Base-by-base conservation (phyloP, 352 stramenopile genomes). In the Globisporangium rhizosaccharum region DNA sequence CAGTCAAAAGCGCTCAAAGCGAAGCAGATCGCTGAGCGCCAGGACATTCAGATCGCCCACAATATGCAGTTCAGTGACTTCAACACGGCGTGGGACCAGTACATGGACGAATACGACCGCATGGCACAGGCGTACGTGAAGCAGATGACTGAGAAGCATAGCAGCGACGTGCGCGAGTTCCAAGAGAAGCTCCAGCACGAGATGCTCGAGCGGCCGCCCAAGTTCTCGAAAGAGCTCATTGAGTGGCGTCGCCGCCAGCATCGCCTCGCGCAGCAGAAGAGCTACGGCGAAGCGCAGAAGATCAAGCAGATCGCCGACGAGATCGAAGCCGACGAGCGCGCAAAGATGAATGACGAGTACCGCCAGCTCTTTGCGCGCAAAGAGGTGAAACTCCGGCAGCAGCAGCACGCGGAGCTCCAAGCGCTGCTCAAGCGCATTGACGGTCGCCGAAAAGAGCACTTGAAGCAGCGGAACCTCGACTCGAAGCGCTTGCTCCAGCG, bases 1-100 rank as follows among this genome's bases (percentile, higher is more conserved):
- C 90, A 97, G 72, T 88, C 91, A 11, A 97, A 97, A 63, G 91
- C 86, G 3, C 78, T 98, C 9, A 87, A 90, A 47, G 89, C 88
- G 23, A 82, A 89, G 50, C 91, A 98, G 62, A 87, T 97, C 33
- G 82, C 81, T 33, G 92, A 98, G 68, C 81, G 89, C 6, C 90
- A 97, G 68, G 88, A 97, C 65, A 91, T 98, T n/a, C 90, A 97
- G 67, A 94, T 97, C 49, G 90, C 89, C 7, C 92, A 98, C 67
- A 97, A 97, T 67, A 97, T 98, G 86, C 93, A 98, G 72, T 97
- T 96, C 62, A 81, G 87, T 48, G 90, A 98, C 61, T 98, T 98
- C 66, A 98, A 97, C 59, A 68, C 74, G 20, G 85, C 87, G 14
- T 98, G 94, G 95, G 94, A 98, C 66, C 83, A 96, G 67, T 98